Evolutionary conservation across 2,329 filamentous ascomycete species (phyloP).

Genomic region (Didymella sp.): DNA sequence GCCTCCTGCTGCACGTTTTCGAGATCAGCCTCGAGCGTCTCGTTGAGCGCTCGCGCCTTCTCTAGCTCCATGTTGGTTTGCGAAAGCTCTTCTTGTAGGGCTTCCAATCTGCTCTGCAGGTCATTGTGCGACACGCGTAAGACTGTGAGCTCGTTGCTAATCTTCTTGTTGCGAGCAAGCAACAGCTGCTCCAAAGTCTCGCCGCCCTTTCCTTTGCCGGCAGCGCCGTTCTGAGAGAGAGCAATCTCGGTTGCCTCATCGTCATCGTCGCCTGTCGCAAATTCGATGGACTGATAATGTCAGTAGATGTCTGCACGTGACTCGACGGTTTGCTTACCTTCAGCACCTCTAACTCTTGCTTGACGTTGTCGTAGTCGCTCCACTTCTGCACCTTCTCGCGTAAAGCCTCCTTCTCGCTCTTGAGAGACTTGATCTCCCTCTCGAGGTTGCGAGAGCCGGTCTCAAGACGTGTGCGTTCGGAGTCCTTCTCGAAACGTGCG

Average conservation of each 20-base stretch:
- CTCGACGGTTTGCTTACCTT: slow-evolving; percentile 59
- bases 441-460: slow-evolving; percentile 78
- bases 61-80: slow-evolving; percentile 85
- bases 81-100: slow-evolving; percentile 82
- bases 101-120: slow-evolving; percentile 78
- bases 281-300: slow-evolving; percentile 78
- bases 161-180: slow-evolving; percentile 92
- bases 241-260: slow-evolving; percentile 47
- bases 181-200: slow-evolving; percentile 91
- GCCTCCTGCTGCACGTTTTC: slow-evolving; percentile 85
- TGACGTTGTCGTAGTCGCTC: slow-evolving; percentile 94
- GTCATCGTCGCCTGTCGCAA: slow-evolving; percentile 83
- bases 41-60: slow-evolving; percentile 80
- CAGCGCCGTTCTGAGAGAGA: slow-evolving; percentile 56
- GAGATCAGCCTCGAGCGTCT: slow-evolving; percentile 90
- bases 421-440: slow-evolving; percentile 75
- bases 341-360: slow-evolving; percentile 92
- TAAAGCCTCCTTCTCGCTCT: slow-evolving; percentile 80
- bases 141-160: slow-evolving; percentile 91
- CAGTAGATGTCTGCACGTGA: slow-evolving; percentile 20
- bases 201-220: slow-evolving; percentile 68
- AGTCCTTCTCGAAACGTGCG: slow-evolving; percentile 81
- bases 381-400: slow-evolving; percentile 85
- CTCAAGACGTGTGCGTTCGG: slow-evolving; percentile 78
- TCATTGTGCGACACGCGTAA: slow-evolving; percentile 94